Evolutionary conservation across 2,329 filamentous ascomycete genomes (phyloP).

Genomic region (Ceratocystis lukuohia): DNA sequence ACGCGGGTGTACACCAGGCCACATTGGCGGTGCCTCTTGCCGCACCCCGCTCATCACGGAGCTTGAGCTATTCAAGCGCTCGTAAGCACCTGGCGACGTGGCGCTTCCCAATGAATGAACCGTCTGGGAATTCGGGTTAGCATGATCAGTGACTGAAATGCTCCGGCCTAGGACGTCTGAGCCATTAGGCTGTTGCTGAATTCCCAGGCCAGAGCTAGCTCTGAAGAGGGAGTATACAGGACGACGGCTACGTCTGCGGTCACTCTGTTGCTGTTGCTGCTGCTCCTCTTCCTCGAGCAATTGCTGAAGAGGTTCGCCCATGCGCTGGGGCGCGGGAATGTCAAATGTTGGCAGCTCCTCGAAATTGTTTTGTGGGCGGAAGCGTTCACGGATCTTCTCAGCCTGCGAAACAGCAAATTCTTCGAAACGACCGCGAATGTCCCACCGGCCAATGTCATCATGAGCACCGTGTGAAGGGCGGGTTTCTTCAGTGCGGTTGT

Average conservation of each 20-base stretch:
- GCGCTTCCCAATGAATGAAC: not conserved
- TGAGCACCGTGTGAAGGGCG: conserved; percentile 11
- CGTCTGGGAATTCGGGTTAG: not conserved
- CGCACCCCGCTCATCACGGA: not conserved
- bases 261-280: not conserved
- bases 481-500: not conserved
- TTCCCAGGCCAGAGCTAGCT: not conserved
- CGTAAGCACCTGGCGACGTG: not conserved
- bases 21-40: conserved; percentile 14
- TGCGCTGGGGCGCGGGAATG: conserved; percentile 48
- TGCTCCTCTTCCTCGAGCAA: conserved; percentile 41
- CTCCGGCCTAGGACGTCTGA: not conserved
- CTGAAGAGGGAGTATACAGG: not conserved
- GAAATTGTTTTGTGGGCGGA: conserved; percentile 40
- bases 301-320: conserved; percentile 42
- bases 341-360: conserved; percentile 45
- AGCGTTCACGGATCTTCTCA: conserved; percentile 44
- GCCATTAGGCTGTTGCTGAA: not conserved
- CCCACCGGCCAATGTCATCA: conserved; percentile 34
- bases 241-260: not conserved
- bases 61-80: not conserved
- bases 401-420: conserved; percentile 49
- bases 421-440: conserved; percentile 43
- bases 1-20: conserved; percentile 11
- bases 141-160: not conserved